These are phyloP conservation scores for Stagonosporopsis vannaccii DNA, from an alignment of 2,329 filamentous ascomycete genomes.

Conservation along the genomic window DNA sequence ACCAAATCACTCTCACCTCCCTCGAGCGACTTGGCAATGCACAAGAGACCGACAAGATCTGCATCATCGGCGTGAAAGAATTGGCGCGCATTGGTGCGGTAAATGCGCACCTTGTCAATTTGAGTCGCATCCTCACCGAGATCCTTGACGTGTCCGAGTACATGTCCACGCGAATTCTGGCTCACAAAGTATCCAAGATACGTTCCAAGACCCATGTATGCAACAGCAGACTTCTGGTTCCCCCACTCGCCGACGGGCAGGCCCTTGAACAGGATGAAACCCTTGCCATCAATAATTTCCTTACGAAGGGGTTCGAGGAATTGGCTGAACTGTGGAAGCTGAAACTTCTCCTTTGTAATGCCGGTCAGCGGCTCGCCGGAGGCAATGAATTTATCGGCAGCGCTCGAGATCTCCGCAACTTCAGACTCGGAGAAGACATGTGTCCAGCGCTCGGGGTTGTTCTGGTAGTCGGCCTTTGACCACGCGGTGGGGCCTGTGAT, in stretches of 20 bases:
- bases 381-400: constrained; percentile 73
- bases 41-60: constrained; percentile 84
- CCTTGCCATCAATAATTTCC: constrained; percentile 82
- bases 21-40: constrained; percentile 77
- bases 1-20: constrained; percentile 86
- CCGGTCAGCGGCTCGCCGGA: constrained; percentile 72
- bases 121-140: constrained; percentile 80
- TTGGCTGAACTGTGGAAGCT: constrained; percentile 62
- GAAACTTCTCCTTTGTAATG: constrained; percentile 72
- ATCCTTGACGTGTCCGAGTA: constrained; percentile 89
- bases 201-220: constrained; percentile 83
- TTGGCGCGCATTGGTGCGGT: constrained; percentile 84
- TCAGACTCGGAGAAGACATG: constrained; percentile 73
- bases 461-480: constrained; percentile 69
- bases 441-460: constrained; percentile 73
- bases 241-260: constrained; percentile 81
- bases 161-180: constrained; percentile 84
- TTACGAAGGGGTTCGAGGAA: constrained; percentile 65
- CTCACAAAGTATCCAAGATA: constrained; percentile 88
- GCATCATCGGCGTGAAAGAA: constrained; percentile 87
- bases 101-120: constrained; percentile 88
- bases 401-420: constrained; percentile 69
- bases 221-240: constrained; percentile 73
- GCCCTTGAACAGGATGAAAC: constrained; percentile 88
- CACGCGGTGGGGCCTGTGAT: constrained; percentile 78